Conservation (phyloP, 352 stramenopile species). For the Thalassiosira exigua region DNA sequence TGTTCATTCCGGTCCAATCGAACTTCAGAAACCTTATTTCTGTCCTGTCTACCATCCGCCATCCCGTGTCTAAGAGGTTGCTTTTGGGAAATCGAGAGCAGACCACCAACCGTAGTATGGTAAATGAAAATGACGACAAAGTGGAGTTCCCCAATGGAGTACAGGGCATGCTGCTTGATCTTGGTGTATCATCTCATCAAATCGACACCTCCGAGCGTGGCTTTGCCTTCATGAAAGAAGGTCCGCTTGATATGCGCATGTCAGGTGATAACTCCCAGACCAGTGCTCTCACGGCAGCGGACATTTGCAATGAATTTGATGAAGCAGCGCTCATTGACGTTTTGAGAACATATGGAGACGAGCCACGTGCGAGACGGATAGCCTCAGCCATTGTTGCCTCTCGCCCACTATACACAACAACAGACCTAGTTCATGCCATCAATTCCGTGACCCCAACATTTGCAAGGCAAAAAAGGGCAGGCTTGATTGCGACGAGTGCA, state of each 20-base stretch:
- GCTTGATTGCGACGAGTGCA: conserved; percentile 78
- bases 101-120: conserved; percentile 7
- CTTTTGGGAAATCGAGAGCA: conserved; percentile 47
- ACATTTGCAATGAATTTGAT: conserved; percentile 86
- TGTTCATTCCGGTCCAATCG: no score
- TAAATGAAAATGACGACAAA: conserved; percentile 8
- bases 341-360: conserved; percentile 82
- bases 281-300: conserved; percentile 69
- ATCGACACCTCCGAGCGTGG: conserved; percentile 85
- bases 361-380: conserved; percentile 73
- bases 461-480: conserved; percentile 70
- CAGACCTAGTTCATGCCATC: conserved; percentile 77
- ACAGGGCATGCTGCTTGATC: conserved; percentile 87
- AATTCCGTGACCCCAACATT: conserved; percentile 73
- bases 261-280: conserved; percentile 50
- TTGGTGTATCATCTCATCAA: conserved; percentile 88
- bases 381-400: conserved; percentile 74
- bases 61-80: conserved; percentile 61
- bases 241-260: conserved; percentile 89
- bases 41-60: conserved; percentile 56
- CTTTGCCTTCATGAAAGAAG: conserved; percentile 87
- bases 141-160: conserved; percentile 59
- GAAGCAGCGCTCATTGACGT: conserved; percentile 73
- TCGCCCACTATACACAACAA: conserved; percentile 75
- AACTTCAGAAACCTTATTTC: conserved; percentile 82